Base-by-base conservation (phyloP, 108 stramenopile species). In the Cyclotella choctawhatcheeana region DNA sequence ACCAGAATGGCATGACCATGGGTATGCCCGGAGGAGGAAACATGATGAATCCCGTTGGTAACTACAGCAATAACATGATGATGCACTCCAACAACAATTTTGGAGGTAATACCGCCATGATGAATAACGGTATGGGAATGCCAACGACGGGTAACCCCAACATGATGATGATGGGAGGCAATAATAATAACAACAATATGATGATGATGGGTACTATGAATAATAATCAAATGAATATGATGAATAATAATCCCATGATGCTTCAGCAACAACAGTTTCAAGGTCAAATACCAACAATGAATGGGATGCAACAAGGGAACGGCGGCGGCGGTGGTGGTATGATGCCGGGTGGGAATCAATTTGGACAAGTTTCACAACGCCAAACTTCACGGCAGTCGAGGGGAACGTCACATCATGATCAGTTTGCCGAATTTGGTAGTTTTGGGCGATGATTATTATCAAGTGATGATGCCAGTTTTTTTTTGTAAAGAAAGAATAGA, bases 341-440 rank as follows among this genome's bases (percentile, higher is more conserved):
- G 60, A 62, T 61, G 66, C 74, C 44, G 27, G 74, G 66, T 16
- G 67, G 62, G 4, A 64, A 31, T 48, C 44, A 45, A 26, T 64
- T 64, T 18, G 44, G 44, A 8, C 63, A 64, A 21, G 27, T 67
- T 21, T 56, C 55, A 44, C 67, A 61, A 48, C 69, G 12, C 31
- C 73, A 77, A 24, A 27, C 27, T 24, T 30, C 63, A 5, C 58
- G 65, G 40, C 61, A 64, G 44, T 32, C 58, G 33, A 71, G 67
- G 16, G 71, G 71, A 56, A 21, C 47, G 26, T 51, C 56, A n/a
- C n/a, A n/a, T 71, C 34, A 47, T 26, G 64, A 79, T 52, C 78
- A 79, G 51, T 79, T 79, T 71, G 66, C 78, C 32, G 78, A 79
- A 26, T 79, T 79, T 73, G 78, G 78, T 6, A 79, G 73, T 54